Evolutionary conservation across 108 stramenopile species (phyloP), one percentile per base, ranked within the genome.

Genomic region (Cylindrotheca fusiformis): DNA sequence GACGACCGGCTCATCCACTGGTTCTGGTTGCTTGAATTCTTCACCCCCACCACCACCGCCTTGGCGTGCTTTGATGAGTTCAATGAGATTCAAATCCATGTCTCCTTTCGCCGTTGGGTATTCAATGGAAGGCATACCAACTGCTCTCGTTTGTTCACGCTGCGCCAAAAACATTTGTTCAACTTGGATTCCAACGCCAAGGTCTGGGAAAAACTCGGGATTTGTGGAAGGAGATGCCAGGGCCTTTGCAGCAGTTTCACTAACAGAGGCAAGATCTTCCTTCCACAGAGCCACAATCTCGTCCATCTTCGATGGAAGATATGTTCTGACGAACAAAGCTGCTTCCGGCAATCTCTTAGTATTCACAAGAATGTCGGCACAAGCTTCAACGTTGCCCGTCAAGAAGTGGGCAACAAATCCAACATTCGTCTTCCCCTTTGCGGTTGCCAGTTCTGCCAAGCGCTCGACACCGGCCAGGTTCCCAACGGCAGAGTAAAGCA

Each of bases 281-380:
- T 94, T 97, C 99, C 99, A 99, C 18, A 97, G 59, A 10, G 75
- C 79, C 2, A 98, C 95, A 55, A 95, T 83, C 52, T 91, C 84
- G 4, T 95, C 80, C 58, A 98, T 83, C 26, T 86, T 75, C 3
- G 95, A 96, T 14, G 99, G 99, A 31, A 96, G 74, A 72, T 97
- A 98, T 5, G 97, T 97, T 41, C 99, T 91, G 25, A 94, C 96
- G 73, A 99, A 91, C 80, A 99, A 91, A 12, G 98, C 97, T 41
- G 99, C 97, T 71, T 98, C 97, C 0, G 99, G 97, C n/a, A 97
- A 64, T 28, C 99, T 81, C 41, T 93, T 91, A 26, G 94, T 91
- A 18, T 79, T 54, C 23, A 95, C 69, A 25, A 99, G 85, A 36
- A 99, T 76, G 48, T 96, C 81, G 44, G 95, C 80, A 76, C 96